Conservation (phyloP, 2,329 filamentous ascomycete genomes). For the Fusarium oxysporum region DNA sequence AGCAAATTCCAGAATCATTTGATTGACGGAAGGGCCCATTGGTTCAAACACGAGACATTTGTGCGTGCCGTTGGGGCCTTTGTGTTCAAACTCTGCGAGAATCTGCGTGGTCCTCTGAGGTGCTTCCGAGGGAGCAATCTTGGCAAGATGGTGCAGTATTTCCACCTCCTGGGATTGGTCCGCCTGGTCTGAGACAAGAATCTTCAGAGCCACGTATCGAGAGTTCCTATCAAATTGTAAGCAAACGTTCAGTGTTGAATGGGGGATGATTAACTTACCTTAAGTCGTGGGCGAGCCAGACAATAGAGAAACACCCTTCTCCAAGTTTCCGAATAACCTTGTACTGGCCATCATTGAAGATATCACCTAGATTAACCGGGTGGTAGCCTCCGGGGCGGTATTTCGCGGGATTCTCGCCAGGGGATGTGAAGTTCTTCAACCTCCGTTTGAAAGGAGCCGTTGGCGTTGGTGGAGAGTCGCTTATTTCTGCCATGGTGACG, state of each 20-base stretch:
- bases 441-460: too few species aligned
- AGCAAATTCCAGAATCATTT: background rate
- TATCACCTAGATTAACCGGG: constrained; percentile 56
- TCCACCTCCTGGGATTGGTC: constrained; percentile 26
- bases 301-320: constrained; percentile 57
- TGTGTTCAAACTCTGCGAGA: constrained; percentile 44
- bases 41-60: constrained; percentile 48
- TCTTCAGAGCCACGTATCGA: background rate
- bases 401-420: constrained; percentile 47
- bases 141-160: constrained; percentile 15
- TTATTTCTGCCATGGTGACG: too few species aligned
- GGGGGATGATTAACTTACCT: constrained; percentile 34
- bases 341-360: constrained; percentile 55
- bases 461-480: too few species aligned
- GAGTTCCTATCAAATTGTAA: constrained; percentile 16
- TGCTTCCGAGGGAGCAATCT: background rate
- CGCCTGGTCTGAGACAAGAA: background rate
- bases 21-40: constrained; percentile 47
- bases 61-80: constrained; percentile 49
- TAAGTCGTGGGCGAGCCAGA: constrained; percentile 56
- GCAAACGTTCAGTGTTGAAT: background rate
- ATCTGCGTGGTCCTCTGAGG: constrained; percentile 47
- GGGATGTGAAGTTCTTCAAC: constrained; percentile 34
- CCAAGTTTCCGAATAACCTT: constrained; percentile 58
- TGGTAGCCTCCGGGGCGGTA: constrained; percentile 57